phyloP scores from a whole-genome alignment of 352 stramenopile species.

The Globisporangium paroecandrum region DNA sequence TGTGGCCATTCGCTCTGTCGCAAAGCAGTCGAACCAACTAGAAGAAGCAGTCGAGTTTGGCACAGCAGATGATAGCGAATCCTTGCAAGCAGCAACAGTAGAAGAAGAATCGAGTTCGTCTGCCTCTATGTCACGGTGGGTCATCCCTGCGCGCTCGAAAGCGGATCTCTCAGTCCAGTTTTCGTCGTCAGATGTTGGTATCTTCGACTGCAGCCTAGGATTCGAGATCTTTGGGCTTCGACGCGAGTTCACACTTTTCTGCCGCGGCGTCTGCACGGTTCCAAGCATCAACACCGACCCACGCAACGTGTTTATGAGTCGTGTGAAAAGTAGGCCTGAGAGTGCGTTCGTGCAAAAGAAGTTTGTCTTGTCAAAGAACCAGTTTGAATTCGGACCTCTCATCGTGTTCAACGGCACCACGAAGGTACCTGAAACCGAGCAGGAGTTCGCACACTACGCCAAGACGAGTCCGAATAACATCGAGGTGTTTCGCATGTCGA shows the following conservation, averaged over 20 bases:
- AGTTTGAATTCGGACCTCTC: slow-evolving; percentile 93
- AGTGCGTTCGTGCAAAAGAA: slow-evolving; percentile 81
- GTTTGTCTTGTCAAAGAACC: slow-evolving; percentile 85
- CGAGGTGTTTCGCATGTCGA: slow-evolving; percentile 91
- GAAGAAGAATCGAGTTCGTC: slow-evolving; percentile 13
- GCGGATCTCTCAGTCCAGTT: slow-evolving; percentile 84
- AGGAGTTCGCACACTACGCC: slow-evolving; percentile 45
- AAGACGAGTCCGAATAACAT: slow-evolving; percentile 69
- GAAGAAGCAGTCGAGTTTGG: not conserved
- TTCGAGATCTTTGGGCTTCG: slow-evolving; percentile 91
- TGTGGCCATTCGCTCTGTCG: not conserved
- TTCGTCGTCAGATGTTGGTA: slow-evolving; percentile 61
- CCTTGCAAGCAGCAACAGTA: slow-evolving; percentile 4
- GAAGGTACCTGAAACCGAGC: slow-evolving; percentile 33
- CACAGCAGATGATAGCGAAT: not conserved
- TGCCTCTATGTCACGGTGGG: slow-evolving; percentile 44
- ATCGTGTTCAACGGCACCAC: slow-evolving; percentile 37
- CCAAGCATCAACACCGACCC: slow-evolving; percentile 93
- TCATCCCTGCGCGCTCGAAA: slow-evolving; percentile 59
- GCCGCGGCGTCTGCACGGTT: slow-evolving; percentile 74
- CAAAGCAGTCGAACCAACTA: slow-evolving; percentile 10
- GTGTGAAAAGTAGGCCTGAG: slow-evolving; percentile 80
- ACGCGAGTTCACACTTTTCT: slow-evolving; percentile 84
- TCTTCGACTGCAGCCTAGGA: slow-evolving; percentile 78
- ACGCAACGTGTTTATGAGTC: slow-evolving; percentile 93